phyloP scores from a whole-genome alignment of 2,329 filamentous ascomycete species.

The Periconia sp. region DNA sequence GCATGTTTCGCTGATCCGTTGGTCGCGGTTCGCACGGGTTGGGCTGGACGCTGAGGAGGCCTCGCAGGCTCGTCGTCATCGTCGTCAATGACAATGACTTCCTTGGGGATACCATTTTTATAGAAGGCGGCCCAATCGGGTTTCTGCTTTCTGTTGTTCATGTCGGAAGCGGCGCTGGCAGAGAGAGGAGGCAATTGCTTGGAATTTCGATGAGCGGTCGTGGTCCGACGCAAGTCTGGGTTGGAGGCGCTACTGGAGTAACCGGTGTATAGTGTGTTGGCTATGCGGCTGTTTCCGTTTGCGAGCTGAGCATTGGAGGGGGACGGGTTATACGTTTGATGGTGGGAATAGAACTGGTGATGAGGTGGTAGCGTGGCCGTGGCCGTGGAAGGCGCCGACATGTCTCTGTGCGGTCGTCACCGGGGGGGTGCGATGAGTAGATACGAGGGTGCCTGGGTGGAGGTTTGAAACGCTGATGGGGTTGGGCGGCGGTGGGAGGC shows the following conservation, averaged over 20 bases:
- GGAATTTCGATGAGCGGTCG: conserved; percentile 34
- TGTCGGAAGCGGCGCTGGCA: conserved; percentile 26
- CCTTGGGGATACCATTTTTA: conserved; percentile 49
- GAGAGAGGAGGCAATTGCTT: conserved; percentile 35
- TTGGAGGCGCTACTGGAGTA: conserved; percentile 37
- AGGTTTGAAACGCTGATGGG: conserved; percentile 26
- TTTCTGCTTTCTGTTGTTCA: conserved; percentile 31
- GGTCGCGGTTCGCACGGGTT: conserved; percentile 29
- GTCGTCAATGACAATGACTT: conserved; percentile 57
- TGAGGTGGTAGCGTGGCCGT: conserved; percentile 45
- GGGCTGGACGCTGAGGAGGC: conserved; percentile 23
- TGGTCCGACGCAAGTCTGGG: conserved; percentile 41
- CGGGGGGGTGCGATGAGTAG: conserved; percentile 16
- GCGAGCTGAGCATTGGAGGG: conserved; percentile 39
- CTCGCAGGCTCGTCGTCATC: conserved; percentile 41
- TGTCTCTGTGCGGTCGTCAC: conserved; percentile 25
- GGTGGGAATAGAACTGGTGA: conserved; percentile 45
- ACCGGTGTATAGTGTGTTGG: conserved; percentile 42
- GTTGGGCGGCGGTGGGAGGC: not conserved
- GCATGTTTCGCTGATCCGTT: conserved; percentile 56
- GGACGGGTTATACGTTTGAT: conserved; percentile 38
- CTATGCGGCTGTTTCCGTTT: conserved; percentile 35
- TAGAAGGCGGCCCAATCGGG: conserved; percentile 48
- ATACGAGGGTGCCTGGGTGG: conserved; percentile 12
- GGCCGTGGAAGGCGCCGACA: conserved; percentile 49